A percentile compares a stretch with the other conserved stretches of the same genome.
These are phyloP conservation scores for Pittosporum tobira DNA, from an alignment of 129 eudicot species.

Conservation along the genomic window DNA sequence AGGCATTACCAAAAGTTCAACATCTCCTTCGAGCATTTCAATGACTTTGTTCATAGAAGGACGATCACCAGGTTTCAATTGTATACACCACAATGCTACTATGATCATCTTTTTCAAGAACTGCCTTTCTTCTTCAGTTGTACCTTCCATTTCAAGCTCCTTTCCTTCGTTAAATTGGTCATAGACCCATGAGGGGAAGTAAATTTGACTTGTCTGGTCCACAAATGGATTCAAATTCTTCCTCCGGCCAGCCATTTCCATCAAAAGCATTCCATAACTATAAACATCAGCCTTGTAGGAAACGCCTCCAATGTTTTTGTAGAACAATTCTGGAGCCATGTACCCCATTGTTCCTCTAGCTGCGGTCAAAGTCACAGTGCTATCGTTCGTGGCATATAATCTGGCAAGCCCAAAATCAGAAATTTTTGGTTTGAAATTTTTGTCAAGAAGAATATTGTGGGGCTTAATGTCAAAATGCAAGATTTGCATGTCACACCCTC, in stretches of 20 bases:
- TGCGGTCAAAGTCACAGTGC: slow-evolving; percentile 13
- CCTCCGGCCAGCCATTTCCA: slow-evolving; percentile 27
- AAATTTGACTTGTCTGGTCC: too few species aligned
- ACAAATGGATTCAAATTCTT: slow-evolving; percentile 16
- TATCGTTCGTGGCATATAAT: slow-evolving; percentile 9
- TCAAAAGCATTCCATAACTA: slow-evolving; percentile 26
- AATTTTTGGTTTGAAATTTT: slow-evolving; percentile 20
- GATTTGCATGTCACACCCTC: slow-evolving; percentile 20
- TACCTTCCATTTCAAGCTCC: background rate
- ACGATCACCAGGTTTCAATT: slow-evolving; percentile 10
- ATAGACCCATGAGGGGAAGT: too few species aligned
- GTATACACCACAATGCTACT: slow-evolving; percentile 14
- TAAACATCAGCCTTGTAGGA: slow-evolving; percentile 31
- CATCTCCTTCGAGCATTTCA: slow-evolving; percentile 12
- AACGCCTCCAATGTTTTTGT: slow-evolving; percentile 26
- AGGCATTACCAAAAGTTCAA: background rate
- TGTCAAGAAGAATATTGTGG: slow-evolving; percentile 26
- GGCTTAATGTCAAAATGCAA: slow-evolving; percentile 29
- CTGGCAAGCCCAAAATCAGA: slow-evolving; percentile 30
- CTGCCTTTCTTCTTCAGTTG: too few species aligned
- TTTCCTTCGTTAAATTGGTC: background rate
- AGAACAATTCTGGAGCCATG: slow-evolving; percentile 29
- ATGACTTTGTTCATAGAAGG: slow-evolving; percentile 10
- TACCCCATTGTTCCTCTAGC: slow-evolving; percentile 25
- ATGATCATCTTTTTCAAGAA: too few species aligned